Evolutionary conservation across 2,329 filamentous ascomycete species (phyloP).

Genomic region (Tolypocladium paradoxum): DNA sequence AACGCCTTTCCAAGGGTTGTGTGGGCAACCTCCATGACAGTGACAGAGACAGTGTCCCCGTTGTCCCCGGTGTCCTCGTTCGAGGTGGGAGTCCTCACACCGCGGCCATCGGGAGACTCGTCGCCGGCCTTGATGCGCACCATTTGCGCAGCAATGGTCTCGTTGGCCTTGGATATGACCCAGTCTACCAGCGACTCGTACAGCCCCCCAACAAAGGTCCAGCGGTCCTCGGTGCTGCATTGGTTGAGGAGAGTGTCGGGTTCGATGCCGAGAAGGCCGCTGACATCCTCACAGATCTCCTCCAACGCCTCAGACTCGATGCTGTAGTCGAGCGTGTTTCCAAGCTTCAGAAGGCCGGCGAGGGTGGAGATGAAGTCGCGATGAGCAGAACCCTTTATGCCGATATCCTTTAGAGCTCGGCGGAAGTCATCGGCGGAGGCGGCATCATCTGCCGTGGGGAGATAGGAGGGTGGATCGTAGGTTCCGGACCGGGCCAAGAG

Average conservation of each 20-base stretch:
- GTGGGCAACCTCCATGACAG: conserved; percentile 75
- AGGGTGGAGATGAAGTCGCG: conserved; percentile 77
- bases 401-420: conserved; percentile 75
- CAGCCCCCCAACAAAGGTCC: conserved; percentile 70
- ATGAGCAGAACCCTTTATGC: conserved; percentile 78
- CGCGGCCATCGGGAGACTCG: conserved; percentile 55
- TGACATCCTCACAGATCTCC: conserved; percentile 81
- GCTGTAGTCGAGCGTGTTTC: conserved; percentile 76
- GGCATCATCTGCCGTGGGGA: conserved; percentile 85
- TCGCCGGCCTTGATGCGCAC: conserved; percentile 52
- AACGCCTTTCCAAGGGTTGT: conserved; percentile 75
- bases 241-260: conserved; percentile 70
- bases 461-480: conserved; percentile 74
- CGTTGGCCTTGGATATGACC: conserved; percentile 83
- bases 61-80: conserved; percentile 62
- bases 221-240: conserved; percentile 75
- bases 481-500: conserved; percentile 76
- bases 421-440: conserved; percentile 92
- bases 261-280: conserved; percentile 74
- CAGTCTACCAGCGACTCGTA: conserved; percentile 95
- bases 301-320: conserved; percentile 78
- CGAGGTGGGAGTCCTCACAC: conserved; percentile 52
- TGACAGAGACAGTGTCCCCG: conserved; percentile 79
- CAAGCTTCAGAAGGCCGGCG: conserved; percentile 80
- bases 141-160: conserved; percentile 69